Conservation (phyloP, 2,329 filamentous ascomycete genomes). For the Aspergillus alliaceus region DNA sequence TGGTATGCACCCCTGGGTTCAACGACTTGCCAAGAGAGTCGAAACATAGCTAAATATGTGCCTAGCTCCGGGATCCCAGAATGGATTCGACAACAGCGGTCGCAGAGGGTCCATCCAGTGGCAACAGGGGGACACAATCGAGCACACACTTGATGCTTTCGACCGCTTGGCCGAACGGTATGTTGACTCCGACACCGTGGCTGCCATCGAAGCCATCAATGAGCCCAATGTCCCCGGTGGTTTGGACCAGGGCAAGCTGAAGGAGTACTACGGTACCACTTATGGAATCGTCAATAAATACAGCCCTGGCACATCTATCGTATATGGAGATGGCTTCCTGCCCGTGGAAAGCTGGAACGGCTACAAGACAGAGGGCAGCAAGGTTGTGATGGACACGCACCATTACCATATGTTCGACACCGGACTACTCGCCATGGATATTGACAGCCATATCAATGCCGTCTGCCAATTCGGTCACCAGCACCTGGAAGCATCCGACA, state of each 20-base stretch:
- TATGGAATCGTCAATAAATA: slow-evolving; percentile 48
- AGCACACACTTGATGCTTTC: slow-evolving; percentile 54
- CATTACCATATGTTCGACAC: slow-evolving; percentile 66
- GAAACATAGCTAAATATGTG: slow-evolving; percentile 4
- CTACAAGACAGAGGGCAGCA: slow-evolving; percentile 53
- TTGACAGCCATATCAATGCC: slow-evolving; percentile 54
- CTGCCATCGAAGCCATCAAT: slow-evolving; percentile 49
- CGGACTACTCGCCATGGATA: slow-evolving; percentile 50
- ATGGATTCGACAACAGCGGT: slow-evolving; percentile 68
- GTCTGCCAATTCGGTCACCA: slow-evolving; percentile 56
- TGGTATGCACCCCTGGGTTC: slow-evolving; percentile 42
- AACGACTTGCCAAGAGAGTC: background rate
- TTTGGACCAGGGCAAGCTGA: slow-evolving; percentile 45
- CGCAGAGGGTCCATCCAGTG: slow-evolving; percentile 41
- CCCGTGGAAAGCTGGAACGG: slow-evolving; percentile 60
- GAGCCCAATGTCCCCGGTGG: slow-evolving; percentile 42
- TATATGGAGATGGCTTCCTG: slow-evolving; percentile 53
- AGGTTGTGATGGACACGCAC: slow-evolving; percentile 66
- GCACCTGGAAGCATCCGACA: slow-evolving; percentile 56
- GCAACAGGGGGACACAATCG: slow-evolving; percentile 37
- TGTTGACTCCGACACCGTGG: slow-evolving; percentile 57
- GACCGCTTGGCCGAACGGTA: slow-evolving; percentile 60
- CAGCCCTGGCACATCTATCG: slow-evolving; percentile 50
- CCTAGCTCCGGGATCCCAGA: slow-evolving; percentile 60
- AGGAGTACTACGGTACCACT: slow-evolving; percentile 57